phyloP scores from a whole-genome alignment of 2,329 filamentous ascomycete genomes.

The Hymenoscyphus scutula region DNA sequence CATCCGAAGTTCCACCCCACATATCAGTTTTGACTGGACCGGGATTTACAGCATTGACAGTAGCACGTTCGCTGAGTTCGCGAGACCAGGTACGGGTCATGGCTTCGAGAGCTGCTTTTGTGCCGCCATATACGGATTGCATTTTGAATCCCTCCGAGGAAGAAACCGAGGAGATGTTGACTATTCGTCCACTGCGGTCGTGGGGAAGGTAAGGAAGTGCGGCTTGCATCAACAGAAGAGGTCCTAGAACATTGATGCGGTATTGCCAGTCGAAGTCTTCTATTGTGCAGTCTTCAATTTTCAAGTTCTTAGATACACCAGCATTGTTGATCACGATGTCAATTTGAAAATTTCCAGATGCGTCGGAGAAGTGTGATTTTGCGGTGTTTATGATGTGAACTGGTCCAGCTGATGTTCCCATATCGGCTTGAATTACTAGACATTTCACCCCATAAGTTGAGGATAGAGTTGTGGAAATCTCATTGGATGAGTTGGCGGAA shows the following conservation, averaged over 20 bases:
- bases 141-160: conserved; percentile 55
- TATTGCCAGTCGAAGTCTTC: conserved; percentile 71
- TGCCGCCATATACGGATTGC: conserved; percentile 63
- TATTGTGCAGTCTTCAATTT: conserved; percentile 58
- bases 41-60: conserved; percentile 65
- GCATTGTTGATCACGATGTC: conserved; percentile 90
- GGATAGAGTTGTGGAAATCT: conserved; percentile 56
- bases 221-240: conserved; percentile 74
- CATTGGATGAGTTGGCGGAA: conserved; percentile 50
- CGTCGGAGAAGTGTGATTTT: conserved; percentile 55
- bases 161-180: conserved; percentile 60
- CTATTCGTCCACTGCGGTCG: conserved; percentile 64
- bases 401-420: conserved; percentile 60
- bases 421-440: conserved; percentile 67
- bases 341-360: conserved; percentile 56
- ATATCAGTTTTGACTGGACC: conserved; percentile 67
- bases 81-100: conserved; percentile 69
- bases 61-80: conserved; percentile 59
- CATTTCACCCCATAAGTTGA: conserved; percentile 57
- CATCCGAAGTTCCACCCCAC: conserved; percentile 55
- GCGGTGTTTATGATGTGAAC: conserved; percentile 57
- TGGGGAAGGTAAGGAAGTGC: conserved; percentile 65
- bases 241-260: conserved; percentile 78
- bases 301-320: conserved; percentile 65
- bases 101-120: conserved; percentile 64